phyloP scores from a whole-genome alignment of 2,329 filamentous ascomycete genomes.

The Trichoderma sp. region DNA sequence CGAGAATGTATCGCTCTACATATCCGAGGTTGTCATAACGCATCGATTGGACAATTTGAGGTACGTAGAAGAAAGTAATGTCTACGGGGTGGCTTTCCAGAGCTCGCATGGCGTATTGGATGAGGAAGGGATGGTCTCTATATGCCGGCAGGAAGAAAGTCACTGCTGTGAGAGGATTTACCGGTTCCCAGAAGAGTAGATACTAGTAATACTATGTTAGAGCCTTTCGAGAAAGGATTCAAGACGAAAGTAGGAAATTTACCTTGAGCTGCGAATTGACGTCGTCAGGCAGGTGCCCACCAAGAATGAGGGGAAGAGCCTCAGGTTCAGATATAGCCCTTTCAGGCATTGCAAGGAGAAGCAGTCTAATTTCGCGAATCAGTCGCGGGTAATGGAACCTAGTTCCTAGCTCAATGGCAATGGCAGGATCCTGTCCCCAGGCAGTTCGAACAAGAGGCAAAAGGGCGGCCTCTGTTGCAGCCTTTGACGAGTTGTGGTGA shows the following conservation, averaged over 20 bases:
- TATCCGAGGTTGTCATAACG: conserved; percentile 93
- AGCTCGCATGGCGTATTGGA: conserved; percentile 96
- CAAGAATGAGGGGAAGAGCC: conserved; percentile 80
- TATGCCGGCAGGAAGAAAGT: conserved; percentile 93
- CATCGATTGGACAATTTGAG: conserved; percentile 94
- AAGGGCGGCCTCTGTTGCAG: conserved; percentile 51
- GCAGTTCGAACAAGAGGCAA: conserved; percentile 74
- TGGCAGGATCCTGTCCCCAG: conserved; percentile 81
- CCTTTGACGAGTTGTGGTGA: conserved; percentile 49
- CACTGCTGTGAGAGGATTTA: conserved; percentile 90
- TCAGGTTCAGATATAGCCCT: conserved; percentile 81
- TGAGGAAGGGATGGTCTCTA: conserved; percentile 85
- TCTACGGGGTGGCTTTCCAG: conserved; percentile 95
- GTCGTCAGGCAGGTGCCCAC: conserved; percentile 74
- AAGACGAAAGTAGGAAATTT: conserved; percentile 30
- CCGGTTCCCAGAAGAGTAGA: conserved; percentile 87
- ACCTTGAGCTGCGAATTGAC: conserved; percentile 81
- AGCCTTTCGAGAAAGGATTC: background rate
- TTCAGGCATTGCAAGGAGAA: conserved; percentile 81
- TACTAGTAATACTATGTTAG: conserved; percentile 59
- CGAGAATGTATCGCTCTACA: conserved; percentile 92
- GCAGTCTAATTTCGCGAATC: conserved; percentile 73
- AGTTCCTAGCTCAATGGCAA: conserved; percentile 83
- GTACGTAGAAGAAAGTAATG: conserved; percentile 98
- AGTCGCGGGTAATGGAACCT: conserved; percentile 79